These are phyloP conservation scores for Epichloe hybrida DNA, from an alignment of 2,329 filamentous ascomycete genomes.

Conservation along the genomic window DNA sequence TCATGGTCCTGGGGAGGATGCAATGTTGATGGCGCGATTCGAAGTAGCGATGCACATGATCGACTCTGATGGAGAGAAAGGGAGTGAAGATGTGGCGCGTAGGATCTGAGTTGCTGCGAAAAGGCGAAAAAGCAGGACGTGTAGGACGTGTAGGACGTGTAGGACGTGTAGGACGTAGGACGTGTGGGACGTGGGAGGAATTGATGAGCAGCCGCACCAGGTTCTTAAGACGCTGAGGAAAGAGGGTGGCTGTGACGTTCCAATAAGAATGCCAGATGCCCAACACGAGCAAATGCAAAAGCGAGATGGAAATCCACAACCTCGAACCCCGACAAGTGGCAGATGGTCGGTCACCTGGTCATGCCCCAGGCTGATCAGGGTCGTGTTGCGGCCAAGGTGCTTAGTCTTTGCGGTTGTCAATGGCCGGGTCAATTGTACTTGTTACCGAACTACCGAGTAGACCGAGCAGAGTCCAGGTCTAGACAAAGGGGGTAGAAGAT, in stretches of 20 bases:
- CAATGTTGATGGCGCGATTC: constrained; percentile 12
- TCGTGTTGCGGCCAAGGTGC: too few relatives aligned
- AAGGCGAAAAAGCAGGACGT: background rate
- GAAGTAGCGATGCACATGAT: constrained; percentile 8
- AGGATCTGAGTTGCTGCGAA: background rate
- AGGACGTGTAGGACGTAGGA: too few relatives aligned
- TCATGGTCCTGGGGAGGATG: constrained; percentile 23
- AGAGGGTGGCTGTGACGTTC: background rate
- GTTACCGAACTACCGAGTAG: too few relatives aligned
- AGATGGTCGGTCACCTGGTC: background rate
- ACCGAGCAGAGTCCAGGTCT: too few relatives aligned
- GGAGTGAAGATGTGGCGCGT: background rate
- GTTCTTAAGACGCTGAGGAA: background rate
- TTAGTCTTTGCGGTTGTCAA: too few relatives aligned
- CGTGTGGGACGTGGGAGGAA: background rate
- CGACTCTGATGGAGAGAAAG: background rate
- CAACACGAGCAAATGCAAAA: background rate
- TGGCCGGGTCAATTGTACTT: too few relatives aligned
- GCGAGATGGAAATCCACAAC: background rate
- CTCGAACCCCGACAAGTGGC: background rate
- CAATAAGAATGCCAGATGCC: background rate
- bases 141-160: too few relatives aligned
- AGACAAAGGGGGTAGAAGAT: too few relatives aligned
- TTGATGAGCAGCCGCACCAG: background rate
- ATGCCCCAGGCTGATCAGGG: background rate